Evolutionary conservation across 192 early-diverging fungal genomes (phyloP), one percentile per base, ranked within the genome.

Genomic region (Podila horticola): DNA sequence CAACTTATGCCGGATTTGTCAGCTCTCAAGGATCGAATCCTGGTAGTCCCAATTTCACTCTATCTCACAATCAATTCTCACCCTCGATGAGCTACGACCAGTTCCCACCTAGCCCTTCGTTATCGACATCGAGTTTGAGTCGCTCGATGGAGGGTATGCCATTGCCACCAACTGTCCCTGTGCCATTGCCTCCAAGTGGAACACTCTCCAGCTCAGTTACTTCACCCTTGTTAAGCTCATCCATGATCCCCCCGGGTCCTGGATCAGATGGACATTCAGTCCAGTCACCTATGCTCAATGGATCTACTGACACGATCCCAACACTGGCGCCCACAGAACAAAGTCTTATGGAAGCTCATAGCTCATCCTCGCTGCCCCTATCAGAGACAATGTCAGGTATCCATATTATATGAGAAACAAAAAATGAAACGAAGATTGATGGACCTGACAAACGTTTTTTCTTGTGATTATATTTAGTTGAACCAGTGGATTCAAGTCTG

Each of bases 401-500:
- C 17, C 4, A n/a, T n/a, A 22, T n/a, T 13, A 15, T 2, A 10
- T 22, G 22, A 55, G n/a, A 55, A 24, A 1, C 3, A 24, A 2
- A 17, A 3, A 24, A 55, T 11, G 52, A 22, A 55, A 17, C 22
- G 20, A 10, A 24, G 24, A 10, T 55, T 55, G 24, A 10, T 55
- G 52, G 52, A 22, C 9, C 41, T 45, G 15, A 45, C 41, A 4
- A 45, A 15, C 41, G 8, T 22, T 55, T 50, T 55, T 22, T 33
- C 13, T 24, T 63, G 13, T n/a, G 2, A 9, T 8, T 20, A n/a
- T n/a, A n/a, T n/a, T 38, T 29, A 19, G 24, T 38, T 29, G 70
- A 75, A 12, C 58, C 68, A 15, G n/a, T 36, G 1, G 75, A 79
- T 10, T 63, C 77, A 17, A 64, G 64, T n/a, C 38, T 85, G 62